Percentiles rank a stretch among this genome's conserved stretches.
Evolutionary conservation across 768 basidiomycete species (phyloP).

Genomic region (Hypsizygus marmoreus): DNA sequence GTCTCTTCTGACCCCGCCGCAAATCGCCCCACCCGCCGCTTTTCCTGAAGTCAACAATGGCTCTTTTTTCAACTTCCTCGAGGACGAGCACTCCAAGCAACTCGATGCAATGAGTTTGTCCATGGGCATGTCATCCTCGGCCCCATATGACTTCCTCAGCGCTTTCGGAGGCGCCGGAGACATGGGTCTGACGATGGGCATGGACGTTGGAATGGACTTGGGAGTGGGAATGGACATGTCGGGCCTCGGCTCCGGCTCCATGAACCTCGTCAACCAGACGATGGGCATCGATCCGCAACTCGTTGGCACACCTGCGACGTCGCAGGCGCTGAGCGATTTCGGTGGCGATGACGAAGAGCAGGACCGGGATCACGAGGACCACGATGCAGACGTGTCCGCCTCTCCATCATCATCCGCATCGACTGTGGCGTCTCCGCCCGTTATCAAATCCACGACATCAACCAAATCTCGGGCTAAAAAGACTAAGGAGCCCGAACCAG

Average conservation of each 20-base stretch:
- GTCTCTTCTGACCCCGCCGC: conserved; percentile 50
- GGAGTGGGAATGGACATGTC: too few species aligned
- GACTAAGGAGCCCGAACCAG: conserved; percentile 13
- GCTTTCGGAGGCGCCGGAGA: conserved; percentile 31
- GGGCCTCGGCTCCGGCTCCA: conserved; percentile 10
- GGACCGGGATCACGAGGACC: conserved; percentile 20
- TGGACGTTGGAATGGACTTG: conserved; percentile 25
- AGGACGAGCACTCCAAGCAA: conserved; percentile 43
- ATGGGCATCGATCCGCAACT: conserved; percentile 74
- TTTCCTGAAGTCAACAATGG: conserved; percentile 41
- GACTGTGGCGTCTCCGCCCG: conserved; percentile 16
- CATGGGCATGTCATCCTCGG: conserved; percentile 20
- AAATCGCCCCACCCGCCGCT: conserved; percentile 30
- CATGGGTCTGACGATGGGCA: too few species aligned
- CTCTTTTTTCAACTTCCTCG: conserved; percentile 45
- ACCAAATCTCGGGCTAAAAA: conserved; percentile 14
- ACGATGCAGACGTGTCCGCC: conserved; percentile 16
- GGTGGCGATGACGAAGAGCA: conserved; percentile 33
- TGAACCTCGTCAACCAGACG: conserved; percentile 10
- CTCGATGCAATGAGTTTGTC: conserved; percentile 29
- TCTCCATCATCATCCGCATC: conserved; percentile 8
- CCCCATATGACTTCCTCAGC: conserved; percentile 43
- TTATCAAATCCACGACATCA: conserved; percentile 1
- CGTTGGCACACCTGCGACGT: conserved; percentile 60
- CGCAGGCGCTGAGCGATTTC: conserved; percentile 35